phyloP scores from a whole-genome alignment of 495 filamentous ascomycete species.

The Xylaria flabelliformis region DNA sequence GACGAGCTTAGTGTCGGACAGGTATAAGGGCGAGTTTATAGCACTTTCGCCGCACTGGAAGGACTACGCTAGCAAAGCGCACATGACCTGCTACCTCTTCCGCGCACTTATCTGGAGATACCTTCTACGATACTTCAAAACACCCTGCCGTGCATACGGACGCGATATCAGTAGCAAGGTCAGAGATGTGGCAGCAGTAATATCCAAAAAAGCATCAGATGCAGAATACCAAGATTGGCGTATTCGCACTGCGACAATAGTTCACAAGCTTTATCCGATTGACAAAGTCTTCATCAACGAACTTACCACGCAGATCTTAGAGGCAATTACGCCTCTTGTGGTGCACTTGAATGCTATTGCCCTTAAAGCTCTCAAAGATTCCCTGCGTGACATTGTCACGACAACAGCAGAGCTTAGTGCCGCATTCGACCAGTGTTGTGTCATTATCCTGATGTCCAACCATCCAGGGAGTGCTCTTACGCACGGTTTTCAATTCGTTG shows the following conservation, averaged over 20 bases:
- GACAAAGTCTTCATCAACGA: conserved; percentile 27
- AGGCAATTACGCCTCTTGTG: conserved; percentile 24
- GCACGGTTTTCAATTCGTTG: conserved; percentile 32
- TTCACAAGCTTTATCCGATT: conserved; percentile 25
- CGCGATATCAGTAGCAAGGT: conserved; percentile 29
- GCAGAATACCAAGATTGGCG: conserved; percentile 31
- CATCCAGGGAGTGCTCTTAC: conserved; percentile 31
- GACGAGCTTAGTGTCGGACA: conserved; percentile 27
- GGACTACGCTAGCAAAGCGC: conserved; percentile 28
- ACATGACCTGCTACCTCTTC: conserved; percentile 36
- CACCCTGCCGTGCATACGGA: conserved; percentile 36
- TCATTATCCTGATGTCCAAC: conserved; percentile 35
- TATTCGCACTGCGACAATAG: conserved; percentile 32
- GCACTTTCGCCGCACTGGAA: conserved; percentile 38
- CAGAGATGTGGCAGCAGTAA: conserved; percentile 14
- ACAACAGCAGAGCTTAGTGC: conserved; percentile 32
- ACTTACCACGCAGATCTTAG: conserved; percentile 20
- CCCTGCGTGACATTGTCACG: conserved; percentile 27
- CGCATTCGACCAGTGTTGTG: conserved; percentile 28
- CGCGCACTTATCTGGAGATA: conserved; percentile 41
- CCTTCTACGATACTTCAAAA: conserved; percentile 30
- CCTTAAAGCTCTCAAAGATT: conserved; percentile 19
- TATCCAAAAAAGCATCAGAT: conserved; percentile 26
- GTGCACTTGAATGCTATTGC: conserved; percentile 20
- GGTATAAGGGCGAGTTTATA: conserved; percentile 29